Base-by-base conservation (phyloP, 768 basidiomycete species). In the Auricularia heimuer region DNA sequence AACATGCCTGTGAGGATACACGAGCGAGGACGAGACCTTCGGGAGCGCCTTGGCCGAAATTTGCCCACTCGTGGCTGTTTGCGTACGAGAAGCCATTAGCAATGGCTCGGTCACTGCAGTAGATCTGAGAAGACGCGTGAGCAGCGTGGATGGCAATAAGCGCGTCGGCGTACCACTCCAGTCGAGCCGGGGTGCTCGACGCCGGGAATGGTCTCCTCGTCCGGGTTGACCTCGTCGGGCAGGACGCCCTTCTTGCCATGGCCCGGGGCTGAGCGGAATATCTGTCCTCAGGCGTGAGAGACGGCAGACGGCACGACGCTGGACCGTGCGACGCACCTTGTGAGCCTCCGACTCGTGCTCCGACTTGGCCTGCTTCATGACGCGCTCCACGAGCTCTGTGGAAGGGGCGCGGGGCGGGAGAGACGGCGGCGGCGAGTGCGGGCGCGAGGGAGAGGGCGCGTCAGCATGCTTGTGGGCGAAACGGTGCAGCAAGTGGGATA, bases 41-140 rank as follows among this genome's bases (percentile, higher is more conserved):
- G 45, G 63, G 62, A 8, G 56, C 56, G 68, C 69, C 65, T 74
- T 70, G 47, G 14, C 47, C 95, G 10, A 92, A 80, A 71, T 93
- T 92, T 4, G 89, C 82, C 92, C 92, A 94, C 68, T 88, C 86
- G 70, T 91, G 87, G 14, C 56, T 60, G 56, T 35, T 62, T 3
- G 63, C 68, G 69, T 91, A 90, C 68, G 78, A 87, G 79, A 94
- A 97, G 8, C 94, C 94, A 72, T 97, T 96, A 11, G 93, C 93
- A 79, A 93, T 92, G n/a, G 94, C 91, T 65, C 94, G 86, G 72
- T 94, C 91, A 1, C 90, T 92, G 75, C 93, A 94, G 73, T 95
- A 97, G 71, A 95, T 86, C 47, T 51, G 34, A 87, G 85, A 73
- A 72, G n/a, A 70, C 70, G 60, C 73, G 74, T 14, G 62, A 58